A percentile compares a stretch with the other conserved stretches of the same genome.
These are phyloP conservation scores for Pyrus hybrid DNA, from an alignment of 331 rosid species.

Conservation along the genomic window DNA sequence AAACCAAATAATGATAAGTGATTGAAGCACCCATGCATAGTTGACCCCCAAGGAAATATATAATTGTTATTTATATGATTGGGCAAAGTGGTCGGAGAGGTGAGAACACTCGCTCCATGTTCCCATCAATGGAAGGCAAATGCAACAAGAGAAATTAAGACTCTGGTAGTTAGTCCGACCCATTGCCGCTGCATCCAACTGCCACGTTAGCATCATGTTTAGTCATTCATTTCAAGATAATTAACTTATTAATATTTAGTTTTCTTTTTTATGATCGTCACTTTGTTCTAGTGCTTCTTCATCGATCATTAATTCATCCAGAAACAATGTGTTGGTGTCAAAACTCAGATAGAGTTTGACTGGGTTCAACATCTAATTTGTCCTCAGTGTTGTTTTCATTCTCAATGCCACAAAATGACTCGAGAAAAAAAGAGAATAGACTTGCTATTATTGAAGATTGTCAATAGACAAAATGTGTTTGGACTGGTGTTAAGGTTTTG, in stretches of 20 bases:
- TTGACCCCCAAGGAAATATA: neutral
- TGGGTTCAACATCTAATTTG: too few species aligned
- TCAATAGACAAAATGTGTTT: too few species aligned
- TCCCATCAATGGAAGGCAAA: neutral
- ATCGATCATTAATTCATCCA: too few species aligned
- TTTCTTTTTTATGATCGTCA: neutral
- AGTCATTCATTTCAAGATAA: too few species aligned
- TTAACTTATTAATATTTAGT: neutral
- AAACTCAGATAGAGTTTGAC: too few species aligned
- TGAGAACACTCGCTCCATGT: neutral
- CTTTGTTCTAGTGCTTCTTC: too few species aligned
- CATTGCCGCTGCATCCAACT: neutral
- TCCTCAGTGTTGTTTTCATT: too few species aligned
- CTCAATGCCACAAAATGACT: too few species aligned
- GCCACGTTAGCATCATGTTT: neutral
- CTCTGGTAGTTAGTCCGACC: neutral
- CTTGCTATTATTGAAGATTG: too few species aligned
- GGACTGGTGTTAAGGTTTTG: too few species aligned
- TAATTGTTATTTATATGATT: neutral
- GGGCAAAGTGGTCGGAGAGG: conserved; percentile 2
- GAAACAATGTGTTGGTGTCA: too few species aligned
- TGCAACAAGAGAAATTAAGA: neutral
- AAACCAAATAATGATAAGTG: neutral
- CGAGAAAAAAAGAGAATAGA: too few species aligned
- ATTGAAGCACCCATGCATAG: conserved; percentile 8